Percentiles rank a stretch among this genome's conserved stretches.
Evolutionary conservation across 2,329 filamentous ascomycete species (phyloP).

Genomic region (Colletotrichum incanum): DNA sequence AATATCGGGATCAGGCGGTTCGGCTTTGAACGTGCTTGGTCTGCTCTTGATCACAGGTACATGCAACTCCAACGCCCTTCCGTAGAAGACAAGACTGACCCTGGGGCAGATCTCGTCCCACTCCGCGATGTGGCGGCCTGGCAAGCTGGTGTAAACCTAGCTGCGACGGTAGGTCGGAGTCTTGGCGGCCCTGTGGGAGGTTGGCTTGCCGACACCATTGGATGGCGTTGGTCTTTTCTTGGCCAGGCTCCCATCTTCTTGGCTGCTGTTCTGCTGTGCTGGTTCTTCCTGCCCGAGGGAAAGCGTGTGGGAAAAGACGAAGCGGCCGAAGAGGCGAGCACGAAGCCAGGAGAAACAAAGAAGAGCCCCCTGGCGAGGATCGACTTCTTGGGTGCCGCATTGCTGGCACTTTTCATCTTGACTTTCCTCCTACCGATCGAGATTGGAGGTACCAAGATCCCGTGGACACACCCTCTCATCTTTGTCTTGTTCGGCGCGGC

Average conservation of each 20-base stretch:
- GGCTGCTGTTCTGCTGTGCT: slow-evolving; percentile 67
- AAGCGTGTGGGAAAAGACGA: background rate
- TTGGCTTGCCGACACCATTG: slow-evolving; percentile 74
- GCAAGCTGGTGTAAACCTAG: slow-evolving; percentile 69
- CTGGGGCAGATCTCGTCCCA: slow-evolving; percentile 62
- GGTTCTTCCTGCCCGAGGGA: slow-evolving; percentile 64
- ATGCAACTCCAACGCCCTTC: background rate
- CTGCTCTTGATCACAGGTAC: slow-evolving; percentile 68
- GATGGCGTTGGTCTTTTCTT: slow-evolving; percentile 79
- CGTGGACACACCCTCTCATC: slow-evolving; percentile 67
- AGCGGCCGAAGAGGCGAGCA: background rate
- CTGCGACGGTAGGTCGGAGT: slow-evolving; percentile 66
- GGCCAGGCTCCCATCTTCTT: slow-evolving; percentile 73
- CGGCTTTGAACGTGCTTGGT: slow-evolving; percentile 66
- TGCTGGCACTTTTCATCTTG: slow-evolving; percentile 72
- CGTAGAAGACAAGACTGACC: background rate
- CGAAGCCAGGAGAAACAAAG: slow-evolving; percentile 5
- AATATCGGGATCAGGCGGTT: slow-evolving; percentile 67
- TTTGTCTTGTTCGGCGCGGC: slow-evolving; percentile 55
- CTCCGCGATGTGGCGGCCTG: slow-evolving; percentile 68
- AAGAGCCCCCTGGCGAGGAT: slow-evolving; percentile 59
- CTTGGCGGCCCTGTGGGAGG: slow-evolving; percentile 72
- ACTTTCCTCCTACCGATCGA: slow-evolving; percentile 70
- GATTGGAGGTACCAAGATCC: slow-evolving; percentile 69
- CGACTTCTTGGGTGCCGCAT: slow-evolving; percentile 70